Conservation (phyloP, 176 grass and related monocot genomes). For the Zoysia pacifica region DNA sequence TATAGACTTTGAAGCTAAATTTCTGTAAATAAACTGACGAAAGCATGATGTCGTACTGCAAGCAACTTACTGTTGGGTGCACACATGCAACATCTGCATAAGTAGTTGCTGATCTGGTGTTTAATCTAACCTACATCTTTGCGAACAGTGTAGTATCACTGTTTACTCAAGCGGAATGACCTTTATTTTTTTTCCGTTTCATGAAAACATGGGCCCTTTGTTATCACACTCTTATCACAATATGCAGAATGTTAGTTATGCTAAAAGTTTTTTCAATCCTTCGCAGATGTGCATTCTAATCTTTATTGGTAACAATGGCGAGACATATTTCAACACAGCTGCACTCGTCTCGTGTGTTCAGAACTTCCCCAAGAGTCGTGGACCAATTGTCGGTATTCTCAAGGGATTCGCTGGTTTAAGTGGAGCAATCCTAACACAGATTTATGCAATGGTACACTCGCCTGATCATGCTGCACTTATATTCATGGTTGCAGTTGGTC, state of each 20-base stretch:
- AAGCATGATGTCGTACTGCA: neutral
- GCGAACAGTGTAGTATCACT: neutral
- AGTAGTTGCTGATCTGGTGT: slow-evolving; percentile 14
- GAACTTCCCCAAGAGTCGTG: slow-evolving; percentile 89
- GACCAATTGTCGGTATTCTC: slow-evolving; percentile 89
- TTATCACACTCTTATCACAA: neutral
- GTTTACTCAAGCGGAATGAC: neutral
- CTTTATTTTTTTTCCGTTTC: neutral
- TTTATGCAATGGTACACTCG: slow-evolving; percentile 69
- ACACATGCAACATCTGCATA: slow-evolving; percentile 2
- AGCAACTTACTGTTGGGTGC: neutral
- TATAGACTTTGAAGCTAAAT: neutral
- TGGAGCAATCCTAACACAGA: slow-evolving; percentile 83
- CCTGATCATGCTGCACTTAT: slow-evolving; percentile 65
- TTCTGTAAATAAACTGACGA: neutral
- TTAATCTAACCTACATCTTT: neutral
- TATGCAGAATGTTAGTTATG: neutral
- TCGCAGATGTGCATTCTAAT: slow-evolving; percentile 90
- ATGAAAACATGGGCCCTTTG: neutral
- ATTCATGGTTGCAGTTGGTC: slow-evolving; percentile 83
- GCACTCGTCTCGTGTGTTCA: slow-evolving; percentile 92
- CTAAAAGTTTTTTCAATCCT: slow-evolving; percentile 32
- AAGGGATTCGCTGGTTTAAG: slow-evolving; percentile 92
- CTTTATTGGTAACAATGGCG: slow-evolving; percentile 81
- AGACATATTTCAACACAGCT: slow-evolving; percentile 92